Base-by-base conservation (phyloP, 2,329 filamentous ascomycete genomes). In the Epichloe sylvatica region DNA sequence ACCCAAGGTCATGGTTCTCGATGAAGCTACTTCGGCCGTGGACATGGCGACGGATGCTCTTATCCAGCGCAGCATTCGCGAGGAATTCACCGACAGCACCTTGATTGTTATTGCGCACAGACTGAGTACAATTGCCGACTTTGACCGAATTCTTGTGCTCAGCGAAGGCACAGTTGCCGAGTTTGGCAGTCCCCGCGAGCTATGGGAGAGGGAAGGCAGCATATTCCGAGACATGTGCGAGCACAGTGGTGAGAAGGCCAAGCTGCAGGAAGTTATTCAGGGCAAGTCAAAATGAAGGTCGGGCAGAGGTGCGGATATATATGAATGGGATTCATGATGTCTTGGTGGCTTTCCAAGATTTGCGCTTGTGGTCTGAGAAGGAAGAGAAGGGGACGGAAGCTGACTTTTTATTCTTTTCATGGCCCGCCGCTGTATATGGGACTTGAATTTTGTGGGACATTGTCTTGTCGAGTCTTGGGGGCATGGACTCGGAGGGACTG, bases 1-100 rank as follows among this genome's bases (percentile, higher is more conserved):
- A 0, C 84, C 85, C 3, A 83, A 84, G 60, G 80, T 91, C 57
- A 84, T 91, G 77, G 79, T 90, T 1, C 74, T 90, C 1, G 85
- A 91, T 61, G 85, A 90, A 67, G 85, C 86, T 0, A 91, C 86
- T 0, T 83, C 78, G 3, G 84, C 85, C 0, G 84, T 90, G 2
- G 85, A 89, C 62, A 86, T 87, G 81, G 71, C 75, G 39, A 89
- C 85, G 0, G 85, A 90, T 60, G 69, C 74, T 1, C 73, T 86
- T 25, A 89, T 89, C 58, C 84, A 89, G 67, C 75, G 80, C 5
- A 80, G 74, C 46, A 87, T 89, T 56, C 74, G 83, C 21, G 78
- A 84, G 58, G 82, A 86, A 61, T 87, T 87, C 54, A 77, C 72
- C 0, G 78, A 78, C 53, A 77, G 76, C 39, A 87, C 84, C 1